These are phyloP conservation scores for Talaromyces marneffei DNA, from an alignment of 2,329 filamentous ascomycete species.

Conservation along the genomic window DNA sequence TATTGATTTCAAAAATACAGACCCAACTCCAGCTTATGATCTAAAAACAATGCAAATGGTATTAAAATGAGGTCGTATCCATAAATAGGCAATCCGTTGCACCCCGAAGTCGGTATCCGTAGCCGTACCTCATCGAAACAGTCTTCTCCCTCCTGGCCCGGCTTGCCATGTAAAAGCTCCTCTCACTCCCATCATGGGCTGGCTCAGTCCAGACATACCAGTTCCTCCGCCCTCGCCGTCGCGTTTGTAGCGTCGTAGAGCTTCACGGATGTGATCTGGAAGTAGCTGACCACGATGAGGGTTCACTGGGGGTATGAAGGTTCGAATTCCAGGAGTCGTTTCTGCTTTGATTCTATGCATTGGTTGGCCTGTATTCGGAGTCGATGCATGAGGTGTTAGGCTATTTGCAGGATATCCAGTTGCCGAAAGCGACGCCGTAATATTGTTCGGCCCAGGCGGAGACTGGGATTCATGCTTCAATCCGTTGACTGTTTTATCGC, in stretches of 20 bases:
- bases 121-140: slow-evolving; percentile 35
- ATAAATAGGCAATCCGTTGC: neutral
- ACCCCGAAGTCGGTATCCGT: neutral
- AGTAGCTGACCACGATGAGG: slow-evolving; percentile 44
- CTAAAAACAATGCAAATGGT: neutral
- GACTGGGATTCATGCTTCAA: slow-evolving; percentile 23
- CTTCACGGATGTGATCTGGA: slow-evolving; percentile 46
- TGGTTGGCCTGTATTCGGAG: slow-evolving; percentile 24
- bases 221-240: slow-evolving; percentile 45
- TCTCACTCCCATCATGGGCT: slow-evolving; percentile 40
- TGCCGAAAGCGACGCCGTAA: slow-evolving; percentile 15
- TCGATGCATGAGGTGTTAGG: slow-evolving; percentile 12
- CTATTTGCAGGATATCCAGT: slow-evolving; percentile 9
- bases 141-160: slow-evolving; percentile 36
- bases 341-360: slow-evolving; percentile 14
- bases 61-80: neutral
- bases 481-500: slow-evolving; percentile 14
- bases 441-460: slow-evolving; percentile 2
- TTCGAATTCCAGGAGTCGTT: slow-evolving; percentile 14
- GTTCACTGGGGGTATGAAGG: slow-evolving; percentile 38
- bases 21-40: neutral
- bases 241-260: slow-evolving; percentile 44
- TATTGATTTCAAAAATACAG: neutral
- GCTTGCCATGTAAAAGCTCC: slow-evolving; percentile 41
- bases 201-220: slow-evolving; percentile 44